phyloP scores from a whole-genome alignment of 163 green algal species.

The Coccomyxa subellipsoidea region DNA sequence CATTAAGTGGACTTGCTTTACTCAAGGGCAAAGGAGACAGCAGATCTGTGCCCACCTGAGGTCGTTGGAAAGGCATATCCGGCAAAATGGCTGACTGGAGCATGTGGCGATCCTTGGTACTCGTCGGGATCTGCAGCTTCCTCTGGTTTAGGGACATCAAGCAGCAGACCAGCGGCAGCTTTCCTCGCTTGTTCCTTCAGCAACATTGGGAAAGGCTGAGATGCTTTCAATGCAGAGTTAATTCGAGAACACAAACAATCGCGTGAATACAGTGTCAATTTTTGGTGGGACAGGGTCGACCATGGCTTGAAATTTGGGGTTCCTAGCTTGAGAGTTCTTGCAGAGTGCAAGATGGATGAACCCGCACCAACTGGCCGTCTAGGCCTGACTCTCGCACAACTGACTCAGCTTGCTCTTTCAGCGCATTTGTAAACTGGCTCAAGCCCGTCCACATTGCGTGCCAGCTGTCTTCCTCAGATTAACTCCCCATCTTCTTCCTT shows the following conservation, averaged over 20 bases:
- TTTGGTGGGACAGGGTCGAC: too few relatives aligned
- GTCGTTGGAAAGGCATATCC: background rate
- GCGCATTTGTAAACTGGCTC: background rate
- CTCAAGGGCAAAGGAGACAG: too few relatives aligned
- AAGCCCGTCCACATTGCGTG: background rate
- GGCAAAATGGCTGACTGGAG: background rate
- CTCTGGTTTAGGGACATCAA: background rate
- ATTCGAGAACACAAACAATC: too few relatives aligned
- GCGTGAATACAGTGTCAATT: too few relatives aligned
- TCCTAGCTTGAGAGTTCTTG: background rate
- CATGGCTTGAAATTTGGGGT: too few relatives aligned
- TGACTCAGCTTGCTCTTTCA: slow-evolving; percentile 4
- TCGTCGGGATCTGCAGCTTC: background rate
- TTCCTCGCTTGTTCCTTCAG: background rate
- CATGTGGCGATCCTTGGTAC: background rate
- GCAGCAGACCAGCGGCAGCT: background rate
- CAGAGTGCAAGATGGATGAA: background rate
- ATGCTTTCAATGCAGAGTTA: too few relatives aligned
- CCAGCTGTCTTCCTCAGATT: background rate
- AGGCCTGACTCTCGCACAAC: background rate
- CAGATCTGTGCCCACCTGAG: background rate
- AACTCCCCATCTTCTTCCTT: background rate
- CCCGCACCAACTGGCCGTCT: background rate
- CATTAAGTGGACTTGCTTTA: too few relatives aligned
- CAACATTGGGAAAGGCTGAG: too few relatives aligned